Evolutionary conservation across 177 flowering plant genomes (phyloP), one percentile per base, ranked within the genome.

Genomic region (Vitis hybrid): DNA sequence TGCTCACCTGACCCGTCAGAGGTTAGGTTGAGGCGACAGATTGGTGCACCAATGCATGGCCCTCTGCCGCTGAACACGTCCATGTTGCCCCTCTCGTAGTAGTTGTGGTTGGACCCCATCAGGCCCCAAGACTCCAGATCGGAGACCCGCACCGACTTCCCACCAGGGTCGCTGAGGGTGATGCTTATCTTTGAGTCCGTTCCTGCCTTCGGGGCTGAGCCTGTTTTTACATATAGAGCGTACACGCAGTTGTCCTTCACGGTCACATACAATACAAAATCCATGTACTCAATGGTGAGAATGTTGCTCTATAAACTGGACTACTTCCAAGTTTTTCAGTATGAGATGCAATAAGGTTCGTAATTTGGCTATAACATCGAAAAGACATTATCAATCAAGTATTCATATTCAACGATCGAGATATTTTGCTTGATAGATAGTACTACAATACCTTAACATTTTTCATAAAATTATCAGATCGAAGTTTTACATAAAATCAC

Each of bases 31-130:
- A 91, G 82, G 2, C 75, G 54, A 79, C 94, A 91, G 11, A 86
- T 30, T 1, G 93, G 92, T 0, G 75, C 18, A 0, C 23, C 68
- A 0, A 91, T 66, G 77, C 97, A 91, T 2, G 80, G 81, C 0
- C 87, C 91, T 0, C 80, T 73, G 3, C 81, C 90, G n/a, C 81
- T 85, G 79, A 91, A 91, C 2, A 86, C 75, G 74, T 91, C 97
- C 10, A 82, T 77, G 58, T 83, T 85, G 57, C 82, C 89, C 10
- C 87, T 71, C 77, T 89, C 92, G 75, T 51, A 91, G 86, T 91
- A 91, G 75, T 88, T 78, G 76, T 88, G 62, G 17, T 4, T 9
- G 0, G 75, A 69, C 1, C 80, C 88, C 94, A 88, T 88, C 5
- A 87, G 49, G 7, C 94, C 94, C 91, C 93, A 87, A 2, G 65